phyloP scores from a whole-genome alignment of 2,329 filamentous ascomycete species.

The Chalaropsis ovoidea region DNA sequence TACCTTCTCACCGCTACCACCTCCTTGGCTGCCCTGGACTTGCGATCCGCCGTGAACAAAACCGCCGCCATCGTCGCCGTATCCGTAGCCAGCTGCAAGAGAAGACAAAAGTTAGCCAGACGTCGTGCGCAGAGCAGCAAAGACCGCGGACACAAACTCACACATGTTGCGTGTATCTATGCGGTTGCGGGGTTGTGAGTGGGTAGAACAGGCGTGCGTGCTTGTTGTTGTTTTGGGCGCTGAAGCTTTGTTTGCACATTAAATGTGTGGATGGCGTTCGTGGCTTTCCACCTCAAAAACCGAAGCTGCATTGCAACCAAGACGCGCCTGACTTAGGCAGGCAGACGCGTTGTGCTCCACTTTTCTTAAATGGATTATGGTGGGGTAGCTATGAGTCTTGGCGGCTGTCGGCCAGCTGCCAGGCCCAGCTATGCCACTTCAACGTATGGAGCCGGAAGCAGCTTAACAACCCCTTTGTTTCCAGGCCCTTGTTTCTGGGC shows the following conservation, averaged over 20 bases:
- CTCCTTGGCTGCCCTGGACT: conserved; percentile 43
- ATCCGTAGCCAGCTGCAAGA: conserved; percentile 32
- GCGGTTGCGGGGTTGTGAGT: neutral
- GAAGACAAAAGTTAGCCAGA: neutral
- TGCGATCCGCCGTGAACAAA: conserved; percentile 53
- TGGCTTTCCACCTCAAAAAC: neutral
- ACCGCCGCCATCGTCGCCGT: conserved; percentile 51
- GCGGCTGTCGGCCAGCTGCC: neutral
- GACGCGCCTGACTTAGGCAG: neutral
- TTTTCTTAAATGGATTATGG: conserved; percentile 13
- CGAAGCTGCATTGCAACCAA: neutral
- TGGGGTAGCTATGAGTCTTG: neutral
- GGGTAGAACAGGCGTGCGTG: neutral
- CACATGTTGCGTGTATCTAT: conserved; percentile 9
- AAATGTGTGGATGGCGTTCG: neutral
- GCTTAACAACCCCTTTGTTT: neutral
- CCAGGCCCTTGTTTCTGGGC: too few species aligned
- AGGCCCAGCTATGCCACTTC: neutral
- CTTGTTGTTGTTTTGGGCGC: neutral
- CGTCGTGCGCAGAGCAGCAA: neutral
- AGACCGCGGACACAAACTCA: neutral
- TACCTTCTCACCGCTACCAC: conserved; percentile 40
- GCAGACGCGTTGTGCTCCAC: conserved; percentile 11
- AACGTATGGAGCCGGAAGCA: neutral
- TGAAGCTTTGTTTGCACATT: neutral